Base-by-base conservation (phyloP, 306 rosid genomes). In the Leucaena leucocephala region DNA sequence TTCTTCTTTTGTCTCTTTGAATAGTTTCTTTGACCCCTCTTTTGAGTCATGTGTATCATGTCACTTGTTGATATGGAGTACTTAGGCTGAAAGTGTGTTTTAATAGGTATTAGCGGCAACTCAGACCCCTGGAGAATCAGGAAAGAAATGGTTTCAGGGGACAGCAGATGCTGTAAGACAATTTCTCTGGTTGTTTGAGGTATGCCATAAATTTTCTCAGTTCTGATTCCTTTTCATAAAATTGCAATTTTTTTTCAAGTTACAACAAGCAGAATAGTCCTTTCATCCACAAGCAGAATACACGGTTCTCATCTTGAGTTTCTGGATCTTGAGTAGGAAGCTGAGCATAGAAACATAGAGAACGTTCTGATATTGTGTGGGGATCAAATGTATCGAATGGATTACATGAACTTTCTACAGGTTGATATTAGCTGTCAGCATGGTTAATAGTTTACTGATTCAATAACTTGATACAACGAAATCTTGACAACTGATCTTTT, bases 81-180 rank as follows among this genome's bases (percentile, higher is more conserved):
- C 61, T 35, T 33, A 67, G 55, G 33, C 75, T 75, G 78, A 68
- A 69, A 75, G 15, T 76, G 79, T 67, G 63, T 75, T 68, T 54
- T 72, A 68, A 50, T 62, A 87, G 90, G 84, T 82, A 68, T 54
- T 87, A 59, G 90, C 90, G 49, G 90, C 90, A 72, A 76, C 84
- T 76, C 90, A 87, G 63, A 84, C 86, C 49, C 81, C 82, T 0
- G 90, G 90, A 33, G 90, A 84, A 68, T 79, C 84, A 50, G 90
- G 90, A 61, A 84, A 87, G 22, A 82, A 84, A 42, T 87, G 90
- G 90, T 87, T 87, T 79, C 88, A 84, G 82, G 90, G 90, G 40
- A 87, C 90, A 7, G 90, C 90, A 0, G 90, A 87, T 82, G 90
- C 90, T 50, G 90, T 87, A 44, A 78, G 90, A 81, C 86, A 80